Conservation (phyloP, 2,329 filamentous ascomycete genomes). For the Aspergillus sp. region DNA sequence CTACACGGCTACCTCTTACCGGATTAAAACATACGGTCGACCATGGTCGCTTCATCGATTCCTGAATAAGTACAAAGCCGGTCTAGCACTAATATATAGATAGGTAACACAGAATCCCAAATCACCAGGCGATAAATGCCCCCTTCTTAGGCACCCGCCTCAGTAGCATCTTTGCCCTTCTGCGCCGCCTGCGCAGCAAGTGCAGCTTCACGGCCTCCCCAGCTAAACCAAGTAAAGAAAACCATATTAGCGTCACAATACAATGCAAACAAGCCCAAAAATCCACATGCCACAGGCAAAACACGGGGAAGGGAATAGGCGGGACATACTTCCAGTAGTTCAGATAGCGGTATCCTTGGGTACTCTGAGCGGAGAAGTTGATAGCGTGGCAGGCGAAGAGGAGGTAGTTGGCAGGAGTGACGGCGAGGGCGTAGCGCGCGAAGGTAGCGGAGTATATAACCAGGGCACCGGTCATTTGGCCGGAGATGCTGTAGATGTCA, state of each 20-base stretch:
- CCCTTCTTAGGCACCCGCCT: slow-evolving; percentile 30
- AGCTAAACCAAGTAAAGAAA: slow-evolving; percentile 26
- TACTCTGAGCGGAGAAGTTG: slow-evolving; percentile 62
- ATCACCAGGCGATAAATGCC: slow-evolving; percentile 15
- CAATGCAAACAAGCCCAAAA: background rate
- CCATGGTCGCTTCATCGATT: slow-evolving; percentile 3
- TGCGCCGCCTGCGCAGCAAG: slow-evolving; percentile 36
- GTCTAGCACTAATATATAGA: slow-evolving; percentile 11
- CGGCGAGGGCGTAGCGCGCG: slow-evolving; percentile 66
- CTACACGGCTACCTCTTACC: background rate
- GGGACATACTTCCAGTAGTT: slow-evolving; percentile 57
- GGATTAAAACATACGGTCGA: background rate
- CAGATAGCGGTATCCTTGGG: slow-evolving; percentile 63
- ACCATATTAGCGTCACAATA: slow-evolving; percentile 9
- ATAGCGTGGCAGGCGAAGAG: slow-evolving; percentile 67
- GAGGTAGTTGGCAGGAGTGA: slow-evolving; percentile 65
- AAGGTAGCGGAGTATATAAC: slow-evolving; percentile 63
- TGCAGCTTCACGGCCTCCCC: slow-evolving; percentile 43
- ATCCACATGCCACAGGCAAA: background rate
- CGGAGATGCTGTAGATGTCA: slow-evolving; percentile 58
- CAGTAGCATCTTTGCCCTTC: slow-evolving; percentile 28
- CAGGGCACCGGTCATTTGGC: slow-evolving; percentile 62
- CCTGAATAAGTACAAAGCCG: slow-evolving; percentile 8
- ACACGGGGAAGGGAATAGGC: background rate
- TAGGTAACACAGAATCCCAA: slow-evolving; percentile 5